Evolutionary conservation across 2,329 filamentous ascomycete genomes (phyloP), one percentile per base, ranked within the genome.

Genomic region (Clonostachys rhizophaga): DNA sequence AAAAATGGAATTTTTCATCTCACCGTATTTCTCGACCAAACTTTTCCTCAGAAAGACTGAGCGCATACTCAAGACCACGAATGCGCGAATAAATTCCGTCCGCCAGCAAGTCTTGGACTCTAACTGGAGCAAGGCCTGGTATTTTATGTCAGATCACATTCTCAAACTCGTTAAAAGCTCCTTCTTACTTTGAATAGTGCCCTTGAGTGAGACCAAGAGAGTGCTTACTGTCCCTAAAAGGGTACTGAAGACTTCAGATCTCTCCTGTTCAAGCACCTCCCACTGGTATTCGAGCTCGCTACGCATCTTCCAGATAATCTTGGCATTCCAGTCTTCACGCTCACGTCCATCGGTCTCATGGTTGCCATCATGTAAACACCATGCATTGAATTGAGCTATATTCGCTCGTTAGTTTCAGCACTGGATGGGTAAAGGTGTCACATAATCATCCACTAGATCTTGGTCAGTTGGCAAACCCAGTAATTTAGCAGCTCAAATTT

Each of bases 241-340:
- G 33, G 20, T 34, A n/a, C 24, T 16, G 30, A 57, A 55, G 6
- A 34, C 46, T 1, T 40, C 46, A 0, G 49, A 8, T 4, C 51
- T 49, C n/a, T 64, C 58, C 13, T 64, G 61, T 45, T 62, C 55
- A 5, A 64, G 41, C 2, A 59, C 43, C 7, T 57, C 54, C 62
- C 61, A 64, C 34, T 55, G 50, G 11, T 37, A 52, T 8, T 51
- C 57, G 3, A 63, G 47, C 37, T 64, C 62, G 45, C 51, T 54
- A 6, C 55, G 55, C 62, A 64, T 62, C 37, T 62, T 62, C 56
- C 55, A 59, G 36, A 62, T 62, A 10, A 65, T 57, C n/a, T 60
- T 50, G 13, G 56, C 45, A 16, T 65, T 65, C 62, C 62, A 65
- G 37, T 65, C 55, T 13, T 56, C 46, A n/a, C 18, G 46, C 1